Evolutionary conservation across 192 early-diverging fungal species (phyloP).

Genomic region (Umbelopsis sp.): DNA sequence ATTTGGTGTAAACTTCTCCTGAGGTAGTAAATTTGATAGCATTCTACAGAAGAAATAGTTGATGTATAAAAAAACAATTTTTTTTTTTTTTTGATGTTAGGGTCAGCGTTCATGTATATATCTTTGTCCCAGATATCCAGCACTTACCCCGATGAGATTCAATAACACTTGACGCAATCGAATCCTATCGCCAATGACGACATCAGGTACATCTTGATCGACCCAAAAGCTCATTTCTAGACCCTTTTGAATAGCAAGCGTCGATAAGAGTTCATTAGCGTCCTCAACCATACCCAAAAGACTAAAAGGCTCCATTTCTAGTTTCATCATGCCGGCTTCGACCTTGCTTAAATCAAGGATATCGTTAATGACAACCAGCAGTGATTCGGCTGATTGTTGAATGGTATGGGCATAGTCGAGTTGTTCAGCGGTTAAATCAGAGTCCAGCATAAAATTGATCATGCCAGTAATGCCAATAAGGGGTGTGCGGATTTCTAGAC

Average conservation of each 20-base stretch:
- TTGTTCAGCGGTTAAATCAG: slow-evolving; percentile 75
- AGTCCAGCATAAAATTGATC: slow-evolving; percentile 73
- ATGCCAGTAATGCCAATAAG: slow-evolving; percentile 80
- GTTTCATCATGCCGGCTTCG: slow-evolving; percentile 82
- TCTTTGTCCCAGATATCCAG: no score
- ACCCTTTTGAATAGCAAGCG: slow-evolving; percentile 71
- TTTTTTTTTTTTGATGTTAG: no score
- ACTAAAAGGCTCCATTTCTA: slow-evolving; percentile 72
- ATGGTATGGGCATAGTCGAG: slow-evolving; percentile 80
- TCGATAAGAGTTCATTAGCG: slow-evolving; percentile 73
- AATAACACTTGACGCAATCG: slow-evolving; percentile 77
- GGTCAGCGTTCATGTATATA: no score
- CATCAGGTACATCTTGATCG: slow-evolving; percentile 70
- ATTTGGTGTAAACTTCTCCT: slow-evolving; percentile 67
- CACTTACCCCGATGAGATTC: slow-evolving; percentile 73
- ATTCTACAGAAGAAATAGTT: slow-evolving; percentile 49
- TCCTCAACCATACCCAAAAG: slow-evolving; percentile 64
- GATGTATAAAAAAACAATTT: no score
- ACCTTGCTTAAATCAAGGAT: slow-evolving; percentile 84
- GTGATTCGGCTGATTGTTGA: slow-evolving; percentile 70
- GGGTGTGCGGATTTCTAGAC: slow-evolving; percentile 72
- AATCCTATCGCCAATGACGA: slow-evolving; percentile 72
- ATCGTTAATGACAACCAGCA: slow-evolving; percentile 82
- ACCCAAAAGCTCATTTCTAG: slow-evolving; percentile 66
- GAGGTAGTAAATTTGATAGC: slow-evolving; percentile 81